Evolutionary conservation across 768 basidiomycete species (phyloP).

Genomic region (Boletus rufocinnamomeus): DNA sequence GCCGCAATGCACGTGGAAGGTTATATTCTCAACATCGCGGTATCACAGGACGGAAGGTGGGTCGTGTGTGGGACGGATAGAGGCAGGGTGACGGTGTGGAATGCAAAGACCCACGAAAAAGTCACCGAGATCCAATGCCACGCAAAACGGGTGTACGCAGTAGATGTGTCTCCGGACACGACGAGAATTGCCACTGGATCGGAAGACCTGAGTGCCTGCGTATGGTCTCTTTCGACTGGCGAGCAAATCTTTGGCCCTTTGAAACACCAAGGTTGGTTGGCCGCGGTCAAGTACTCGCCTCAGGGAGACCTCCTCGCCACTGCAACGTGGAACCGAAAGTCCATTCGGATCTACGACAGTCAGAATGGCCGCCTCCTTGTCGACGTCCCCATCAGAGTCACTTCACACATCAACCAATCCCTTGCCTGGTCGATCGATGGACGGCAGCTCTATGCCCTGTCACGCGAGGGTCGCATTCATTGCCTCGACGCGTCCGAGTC

Average conservation of each 20-base stretch:
- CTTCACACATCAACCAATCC: neutral
- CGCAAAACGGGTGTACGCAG: constrained; percentile 6
- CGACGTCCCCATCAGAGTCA: neutral
- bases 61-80: constrained; percentile 6
- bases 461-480: neutral
- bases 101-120: neutral
- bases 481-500: neutral
- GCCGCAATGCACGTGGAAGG: neutral
- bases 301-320: neutral
- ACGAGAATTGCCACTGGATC: neutral
- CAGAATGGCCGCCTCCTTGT: neutral
- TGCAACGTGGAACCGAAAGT: neutral
- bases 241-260: neutral
- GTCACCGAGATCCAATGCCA: neutral
- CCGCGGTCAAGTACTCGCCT: neutral
- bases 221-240: neutral
- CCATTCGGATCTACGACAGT: neutral
- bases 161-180: constrained; percentile 5
- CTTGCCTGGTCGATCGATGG: neutral
- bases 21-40: neutral
- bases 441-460: neutral
- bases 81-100: constrained; percentile 8
- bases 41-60: constrained; percentile 8
- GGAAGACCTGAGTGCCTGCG: neutral
- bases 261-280: neutral